Evolutionary conservation across 2,329 filamentous ascomycete species (phyloP), one percentile per base, ranked within the genome.

Genomic region (Fusarium marasasianum): DNA sequence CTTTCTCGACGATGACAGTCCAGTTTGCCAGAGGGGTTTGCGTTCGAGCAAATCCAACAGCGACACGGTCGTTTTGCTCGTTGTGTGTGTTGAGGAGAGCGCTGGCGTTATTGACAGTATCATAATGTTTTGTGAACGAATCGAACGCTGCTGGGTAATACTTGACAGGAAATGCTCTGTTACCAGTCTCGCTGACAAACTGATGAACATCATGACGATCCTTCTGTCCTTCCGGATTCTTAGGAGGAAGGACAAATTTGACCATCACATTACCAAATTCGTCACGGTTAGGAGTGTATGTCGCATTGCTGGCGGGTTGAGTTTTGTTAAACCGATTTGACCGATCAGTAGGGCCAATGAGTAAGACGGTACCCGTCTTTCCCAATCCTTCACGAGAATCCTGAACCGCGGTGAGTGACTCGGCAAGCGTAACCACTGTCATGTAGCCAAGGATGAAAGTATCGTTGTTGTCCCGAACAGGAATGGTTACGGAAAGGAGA

Each of bases 1-100:
- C 86, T 81, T 96, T 92, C 80, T 98, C 95, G 2, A 98, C 89
- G 6, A 97, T 77, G 8, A 98, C 84, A 10, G 93, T 91, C 95
- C 95, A 98, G 77, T 96, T 90, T 13, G 93, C 93, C 59, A 97
- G 83, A 1, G 83, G 80, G 10, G 88, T 94, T 60, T 89, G 87
- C 0, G 93, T 90, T 17, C 92, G 87, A 13, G 94, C 93, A 77
- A 91, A 96, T 29, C 95, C 95, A n/a, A 95, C 91, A 17, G 94
- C 92, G 3, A 98, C 94, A 8, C 83, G 80, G 15, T 87, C 81
- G 0, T 88, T 88, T 72, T 94, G 86, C 77, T 98, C 94, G 75
- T 98, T 97, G 14, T 81, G 86, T 0, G 93, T 93, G 17, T 90
- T 89, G 20, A 97, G 85, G 4, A 88, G 80, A 69, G 91, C 91